A percentile compares a stretch with the other conserved stretches of the same genome.
Evolutionary conservation across 257 asterid genomes (phyloP).

Genomic region (Mentha longifolia): DNA sequence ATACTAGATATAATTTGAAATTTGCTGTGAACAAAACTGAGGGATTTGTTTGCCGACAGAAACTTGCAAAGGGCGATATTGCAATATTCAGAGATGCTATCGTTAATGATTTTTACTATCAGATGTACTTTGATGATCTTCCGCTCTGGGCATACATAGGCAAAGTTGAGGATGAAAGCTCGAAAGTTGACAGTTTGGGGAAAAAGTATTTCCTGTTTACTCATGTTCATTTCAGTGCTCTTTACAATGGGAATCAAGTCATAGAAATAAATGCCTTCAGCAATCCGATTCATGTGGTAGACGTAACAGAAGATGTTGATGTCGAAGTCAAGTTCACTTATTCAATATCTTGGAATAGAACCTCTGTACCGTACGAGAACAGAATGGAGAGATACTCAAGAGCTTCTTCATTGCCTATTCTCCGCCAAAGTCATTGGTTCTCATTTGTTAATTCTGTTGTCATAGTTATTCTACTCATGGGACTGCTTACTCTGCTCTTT

Average conservation of each 20-base stretch:
- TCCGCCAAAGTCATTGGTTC: conserved; percentile 73
- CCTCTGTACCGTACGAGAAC: conserved; percentile 48
- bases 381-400: conserved; percentile 71
- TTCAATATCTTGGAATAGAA: conserved; percentile 64
- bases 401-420: conserved; percentile 59
- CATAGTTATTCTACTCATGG: conserved; percentile 62
- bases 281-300: conserved; percentile 70
- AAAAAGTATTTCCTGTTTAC: conserved; percentile 66
- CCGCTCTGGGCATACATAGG: conserved; percentile 96
- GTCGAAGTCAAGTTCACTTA: conserved; percentile 62
- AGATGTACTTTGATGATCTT: conserved; percentile 88
- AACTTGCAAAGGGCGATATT: conserved; percentile 50
- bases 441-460: conserved; percentile 62
- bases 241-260: conserved; percentile 68
- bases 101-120: conserved; percentile 68
- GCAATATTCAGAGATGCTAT: conserved; percentile 69
- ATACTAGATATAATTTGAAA: conserved; percentile 60
- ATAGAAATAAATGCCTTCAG: conserved; percentile 72
- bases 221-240: conserved; percentile 71
- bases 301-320: conserved; percentile 67
- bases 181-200: conserved; percentile 48
- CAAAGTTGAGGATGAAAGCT: conserved; percentile 69
- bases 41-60: conserved; percentile 47
- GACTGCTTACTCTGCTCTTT: conserved; percentile 59
- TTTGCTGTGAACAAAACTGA: conserved; percentile 61